Conservation (phyloP, 108 stramenopile genomes). For the Skeletonema marinoi region DNA sequence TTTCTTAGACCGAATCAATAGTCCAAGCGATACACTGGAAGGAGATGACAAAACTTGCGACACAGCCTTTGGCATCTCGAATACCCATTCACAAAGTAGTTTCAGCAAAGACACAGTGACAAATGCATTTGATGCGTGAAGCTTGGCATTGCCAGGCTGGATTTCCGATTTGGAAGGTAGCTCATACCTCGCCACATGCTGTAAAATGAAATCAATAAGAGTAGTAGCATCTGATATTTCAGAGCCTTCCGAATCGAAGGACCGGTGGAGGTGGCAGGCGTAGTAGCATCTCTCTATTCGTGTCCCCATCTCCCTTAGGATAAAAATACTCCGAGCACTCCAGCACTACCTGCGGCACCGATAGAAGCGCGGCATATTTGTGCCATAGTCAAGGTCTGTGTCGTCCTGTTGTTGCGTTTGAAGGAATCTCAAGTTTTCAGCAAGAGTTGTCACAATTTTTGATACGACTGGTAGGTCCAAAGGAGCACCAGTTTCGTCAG, state of each 20-base stretch:
- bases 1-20: slow-evolving; percentile 35
- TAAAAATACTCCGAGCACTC: slow-evolving; percentile 64
- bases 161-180: not conserved
- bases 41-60: slow-evolving; percentile 57
- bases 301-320: slow-evolving; percentile 53
- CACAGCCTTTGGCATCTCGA: slow-evolving; percentile 62
- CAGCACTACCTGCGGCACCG: slow-evolving; percentile 65
- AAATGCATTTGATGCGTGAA: slow-evolving; percentile 31
- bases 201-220: slow-evolving; percentile 47
- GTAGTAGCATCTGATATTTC: slow-evolving; percentile 20
- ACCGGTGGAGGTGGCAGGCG: slow-evolving; percentile 45
- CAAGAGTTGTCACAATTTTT: slow-evolving; percentile 69
- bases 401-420: slow-evolving; percentile 10
- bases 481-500: slow-evolving; percentile 20
- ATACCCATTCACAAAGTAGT: slow-evolving; percentile 66
- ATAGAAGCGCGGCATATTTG: slow-evolving; percentile 39
- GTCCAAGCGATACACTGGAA: slow-evolving; percentile 42
- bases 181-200: slow-evolving; percentile 35
- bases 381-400: slow-evolving; percentile 9
- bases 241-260: not conserved
- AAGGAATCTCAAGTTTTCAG: slow-evolving; percentile 49
- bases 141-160: not conserved
- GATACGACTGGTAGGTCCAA: slow-evolving; percentile 56
- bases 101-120: slow-evolving; percentile 38
- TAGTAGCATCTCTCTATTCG: slow-evolving; percentile 69